These are phyloP conservation scores for Rheum nobile DNA, from an alignment of 148 eudicot genomes.

Conservation along the genomic window DNA sequence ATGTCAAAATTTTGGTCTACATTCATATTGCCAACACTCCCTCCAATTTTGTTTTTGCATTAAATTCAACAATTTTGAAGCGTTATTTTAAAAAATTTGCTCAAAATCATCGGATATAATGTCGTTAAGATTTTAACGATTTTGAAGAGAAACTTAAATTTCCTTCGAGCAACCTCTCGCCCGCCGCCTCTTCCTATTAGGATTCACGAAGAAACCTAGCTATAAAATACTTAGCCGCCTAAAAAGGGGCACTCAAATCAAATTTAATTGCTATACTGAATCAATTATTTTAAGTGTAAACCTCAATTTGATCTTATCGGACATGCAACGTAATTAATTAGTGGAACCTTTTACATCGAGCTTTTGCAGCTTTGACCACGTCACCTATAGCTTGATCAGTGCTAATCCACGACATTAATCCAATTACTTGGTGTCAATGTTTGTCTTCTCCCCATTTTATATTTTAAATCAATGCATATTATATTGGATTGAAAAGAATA, in stretches of 20 bases:
- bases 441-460: not conserved
- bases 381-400: not conserved
- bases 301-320: not conserved
- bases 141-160: too few relatives aligned
- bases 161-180: too few relatives aligned
- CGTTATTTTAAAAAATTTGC: too few relatives aligned
- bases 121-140: too few relatives aligned
- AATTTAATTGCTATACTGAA: not conserved
- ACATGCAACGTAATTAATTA: not conserved
- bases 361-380: not conserved
- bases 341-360: not conserved
- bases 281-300: not conserved
- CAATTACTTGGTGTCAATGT: not conserved
- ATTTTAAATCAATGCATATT: not conserved
- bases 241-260: not conserved
- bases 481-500: too few relatives aligned
- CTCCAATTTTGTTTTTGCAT: too few relatives aligned
- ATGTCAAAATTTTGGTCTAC: too few relatives aligned
- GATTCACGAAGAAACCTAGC: not conserved
- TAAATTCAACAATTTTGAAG: too few relatives aligned
- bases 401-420: not conserved
- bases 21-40: too few relatives aligned
- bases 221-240: not conserved
- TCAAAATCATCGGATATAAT: too few relatives aligned
- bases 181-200: too few relatives aligned